Evolutionary conservation across 768 basidiomycete species (phyloP), one percentile per base, ranked within the genome.

Genomic region (Leccinum disarticulatum): DNA sequence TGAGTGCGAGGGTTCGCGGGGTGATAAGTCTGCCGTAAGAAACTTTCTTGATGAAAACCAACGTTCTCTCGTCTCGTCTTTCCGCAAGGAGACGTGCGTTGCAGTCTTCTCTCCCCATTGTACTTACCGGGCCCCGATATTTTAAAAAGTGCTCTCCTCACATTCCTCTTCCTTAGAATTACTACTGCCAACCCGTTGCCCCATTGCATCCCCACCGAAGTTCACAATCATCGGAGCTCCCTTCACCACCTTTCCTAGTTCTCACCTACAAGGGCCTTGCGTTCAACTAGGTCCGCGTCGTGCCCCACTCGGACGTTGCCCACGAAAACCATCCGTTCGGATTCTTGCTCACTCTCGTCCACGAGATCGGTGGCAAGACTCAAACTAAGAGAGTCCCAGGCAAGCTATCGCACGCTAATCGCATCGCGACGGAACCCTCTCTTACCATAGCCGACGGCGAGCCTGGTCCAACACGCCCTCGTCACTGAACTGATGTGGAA

Each of bases 201-300:
- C n/a, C 41, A 43, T 74, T 70, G 14, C 56, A 3, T 55, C 62
- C 17, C 61, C 57, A 54, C 58, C 51, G 22, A 14, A 15, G 14
- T 68, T 65, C 51, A 73, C 73, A 11, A 47, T 74, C 63, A 63
- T 73, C 31, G 72, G 72, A 13, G 74, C 72, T 0, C 73, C 73
- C 9, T 73, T 67, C 38, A 74, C 71, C 52, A 73, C 73, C 2
- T 74, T 71, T 35, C 74, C 70, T 6, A 27, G 73, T 43, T 1
- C 62, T 73, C 49, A 63, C 56, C 22, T 59, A 73, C 64, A 74
- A 72, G 49, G 59, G 62, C n/a, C 41, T 73, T 13, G 3, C 63
- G n/a, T 75, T 70, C 35, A 54, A 67, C 52, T 72, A 73, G 8
- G 56, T 70, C 50, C 50, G 58, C 8, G 67, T 61, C 31, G 49